Conservation (phyloP, 768 basidiomycete species). For the Hortiboletus flavorubellus region DNA sequence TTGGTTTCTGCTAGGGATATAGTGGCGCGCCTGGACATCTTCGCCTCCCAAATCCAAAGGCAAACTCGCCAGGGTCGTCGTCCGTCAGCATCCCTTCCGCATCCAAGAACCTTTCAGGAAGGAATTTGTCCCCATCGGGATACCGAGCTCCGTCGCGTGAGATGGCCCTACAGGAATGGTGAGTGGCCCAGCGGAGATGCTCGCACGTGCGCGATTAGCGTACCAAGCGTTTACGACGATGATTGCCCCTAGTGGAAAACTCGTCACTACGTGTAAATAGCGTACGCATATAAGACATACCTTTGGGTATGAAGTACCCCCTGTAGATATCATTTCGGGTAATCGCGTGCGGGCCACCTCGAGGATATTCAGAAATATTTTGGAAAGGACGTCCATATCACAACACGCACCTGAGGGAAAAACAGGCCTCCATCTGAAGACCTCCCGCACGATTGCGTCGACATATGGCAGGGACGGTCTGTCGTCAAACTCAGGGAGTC, state of each 20-base stretch:
- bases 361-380: too few relatives aligned
- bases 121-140: constrained; percentile 8
- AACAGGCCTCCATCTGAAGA: constrained; percentile 4
- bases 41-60: constrained; percentile 11
- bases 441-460: constrained; percentile 7
- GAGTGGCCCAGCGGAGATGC: too few relatives aligned
- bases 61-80: background rate
- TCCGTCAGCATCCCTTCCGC: background rate
- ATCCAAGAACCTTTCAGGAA: constrained; percentile 14
- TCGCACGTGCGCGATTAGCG: too few relatives aligned
- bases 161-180: background rate
- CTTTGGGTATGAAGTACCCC: constrained; percentile 50
- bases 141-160: constrained; percentile 7
- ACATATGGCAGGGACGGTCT: constrained; percentile 10
- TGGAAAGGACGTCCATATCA: too few relatives aligned
- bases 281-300: constrained; percentile 12
- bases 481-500: constrained; percentile 4
- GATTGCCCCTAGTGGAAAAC: too few relatives aligned
- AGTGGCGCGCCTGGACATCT: constrained; percentile 2
- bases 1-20: too few relatives aligned
- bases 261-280: too few relatives aligned
- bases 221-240: too few relatives aligned
- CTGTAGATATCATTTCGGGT: constrained; percentile 39
- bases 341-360: constrained; percentile 19
- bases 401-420: background rate